phyloP scores from a whole-genome alignment of 2,329 filamentous ascomycete genomes.

The Zelopaecilomyces penicillatus region DNA sequence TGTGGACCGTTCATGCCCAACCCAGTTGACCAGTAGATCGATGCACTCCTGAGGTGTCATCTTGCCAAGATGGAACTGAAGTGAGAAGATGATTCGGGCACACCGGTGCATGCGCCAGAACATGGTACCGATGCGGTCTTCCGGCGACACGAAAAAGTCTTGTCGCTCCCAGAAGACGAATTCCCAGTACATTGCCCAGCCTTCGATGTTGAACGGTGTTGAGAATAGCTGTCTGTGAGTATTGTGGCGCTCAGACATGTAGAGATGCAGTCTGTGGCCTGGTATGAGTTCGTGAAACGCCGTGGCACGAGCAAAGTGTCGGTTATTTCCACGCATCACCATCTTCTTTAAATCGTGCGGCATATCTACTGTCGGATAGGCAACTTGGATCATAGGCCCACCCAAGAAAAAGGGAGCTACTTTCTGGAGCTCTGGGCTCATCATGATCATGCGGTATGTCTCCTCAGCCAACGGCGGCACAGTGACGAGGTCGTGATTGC shows the following conservation, averaged over 20 bases:
- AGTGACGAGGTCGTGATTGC: constrained; percentile 45
- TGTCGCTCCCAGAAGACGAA: constrained; percentile 46
- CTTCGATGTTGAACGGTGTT: constrained; percentile 52
- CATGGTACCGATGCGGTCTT: constrained; percentile 48
- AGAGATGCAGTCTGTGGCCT: constrained; percentile 47
- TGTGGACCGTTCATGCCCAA: constrained; percentile 50
- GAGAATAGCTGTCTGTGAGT: constrained; percentile 44
- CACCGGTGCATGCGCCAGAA: constrained; percentile 58
- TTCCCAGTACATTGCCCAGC: constrained; percentile 57
- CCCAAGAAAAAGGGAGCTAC: constrained; percentile 53
- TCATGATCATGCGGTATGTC: constrained; percentile 49
- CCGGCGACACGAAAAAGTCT: constrained; percentile 40
- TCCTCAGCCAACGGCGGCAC: constrained; percentile 45
- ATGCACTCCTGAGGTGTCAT: constrained; percentile 47
- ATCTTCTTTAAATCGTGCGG: constrained; percentile 46
- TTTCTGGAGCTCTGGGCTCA: constrained; percentile 42
- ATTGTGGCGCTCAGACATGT: constrained; percentile 37
- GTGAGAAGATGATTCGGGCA: constrained; percentile 48
- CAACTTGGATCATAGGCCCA: constrained; percentile 44
- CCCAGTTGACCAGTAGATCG: constrained; percentile 45
- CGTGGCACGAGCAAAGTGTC: constrained; percentile 47
- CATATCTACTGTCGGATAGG: constrained; percentile 47
- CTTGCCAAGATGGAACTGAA: constrained; percentile 49
- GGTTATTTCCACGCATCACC: constrained; percentile 52
- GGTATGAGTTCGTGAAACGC: constrained; percentile 56